A percentile compares a stretch with the other conserved stretches of the same genome.
These are phyloP conservation scores for Haplosporangium sp. DNA, from an alignment of 371 early-diverging fungal genomes.

Conservation along the genomic window DNA sequence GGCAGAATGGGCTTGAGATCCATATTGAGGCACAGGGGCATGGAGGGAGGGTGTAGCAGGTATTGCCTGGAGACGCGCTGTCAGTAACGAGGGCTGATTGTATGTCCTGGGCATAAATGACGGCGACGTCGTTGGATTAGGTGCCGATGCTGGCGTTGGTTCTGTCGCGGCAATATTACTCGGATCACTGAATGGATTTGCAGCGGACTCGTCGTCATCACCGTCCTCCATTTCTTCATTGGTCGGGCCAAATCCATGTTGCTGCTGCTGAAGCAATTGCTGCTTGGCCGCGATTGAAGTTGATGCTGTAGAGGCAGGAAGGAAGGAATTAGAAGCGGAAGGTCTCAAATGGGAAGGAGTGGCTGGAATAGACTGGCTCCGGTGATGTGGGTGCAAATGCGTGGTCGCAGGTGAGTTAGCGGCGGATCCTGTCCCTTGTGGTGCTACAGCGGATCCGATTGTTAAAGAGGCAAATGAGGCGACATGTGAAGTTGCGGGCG, in stretches of 20 bases:
- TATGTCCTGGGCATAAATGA: constrained; percentile 23
- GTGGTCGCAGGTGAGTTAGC: constrained; percentile 4
- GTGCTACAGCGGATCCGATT: not conserved
- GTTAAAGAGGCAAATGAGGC: constrained; percentile 15
- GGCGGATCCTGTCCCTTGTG: not conserved
- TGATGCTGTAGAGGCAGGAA: constrained; percentile 22
- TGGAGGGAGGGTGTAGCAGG: constrained; percentile 33
- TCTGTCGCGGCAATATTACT: constrained; percentile 15
- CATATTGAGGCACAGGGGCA: constrained; percentile 35
- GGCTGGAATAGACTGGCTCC: constrained; percentile 36
- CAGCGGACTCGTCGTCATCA: constrained; percentile 3
- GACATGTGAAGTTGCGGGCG: constrained; percentile 23
- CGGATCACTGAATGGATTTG: constrained; percentile 40
- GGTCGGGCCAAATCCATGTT: not conserved
- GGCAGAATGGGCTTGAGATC: constrained; percentile 1
- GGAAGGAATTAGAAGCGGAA: constrained; percentile 28
- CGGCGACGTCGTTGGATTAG: constrained; percentile 20
- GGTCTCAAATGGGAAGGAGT: constrained; percentile 34
- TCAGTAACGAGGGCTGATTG: constrained; percentile 41
- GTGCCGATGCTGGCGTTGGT: constrained; percentile 4
- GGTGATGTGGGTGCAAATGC: constrained; percentile 20
- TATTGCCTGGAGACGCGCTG: constrained; percentile 39
- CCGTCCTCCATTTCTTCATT: not conserved
- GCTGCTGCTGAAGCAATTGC: constrained; percentile 27
- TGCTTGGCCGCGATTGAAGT: constrained; percentile 42